Percentiles rank a stretch among this genome's conserved stretches.
phyloP scores from a whole-genome alignment of 164 flowering plant genomes.

The Nelumbo lutea region DNA sequence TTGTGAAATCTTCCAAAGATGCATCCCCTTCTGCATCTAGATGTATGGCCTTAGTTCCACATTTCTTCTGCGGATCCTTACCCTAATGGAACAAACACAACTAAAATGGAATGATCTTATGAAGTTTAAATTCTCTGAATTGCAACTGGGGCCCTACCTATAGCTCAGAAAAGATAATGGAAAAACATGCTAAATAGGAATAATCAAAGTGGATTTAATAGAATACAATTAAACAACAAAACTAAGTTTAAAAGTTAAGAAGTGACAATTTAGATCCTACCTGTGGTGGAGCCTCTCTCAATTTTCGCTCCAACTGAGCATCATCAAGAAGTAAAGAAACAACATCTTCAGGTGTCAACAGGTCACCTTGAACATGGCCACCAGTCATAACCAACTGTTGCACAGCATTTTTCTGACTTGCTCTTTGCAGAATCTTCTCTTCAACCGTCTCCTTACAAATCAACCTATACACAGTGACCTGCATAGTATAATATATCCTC shows the following conservation, averaged over 20 bases:
- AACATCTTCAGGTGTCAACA: constrained; percentile 93
- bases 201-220: too few relatives aligned
- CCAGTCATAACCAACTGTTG: constrained; percentile 97
- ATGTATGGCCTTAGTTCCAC: constrained; percentile 59
- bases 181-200: too few relatives aligned
- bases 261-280: constrained; percentile 20
- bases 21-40: constrained; percentile 95
- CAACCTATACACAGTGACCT: constrained; percentile 87
- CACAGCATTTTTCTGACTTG: constrained; percentile 89
- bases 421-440: constrained; percentile 96
- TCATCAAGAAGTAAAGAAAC: constrained; percentile 93
- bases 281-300: constrained; percentile 75
- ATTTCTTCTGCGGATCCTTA: constrained; percentile 76
- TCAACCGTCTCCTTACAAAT: constrained; percentile 98
- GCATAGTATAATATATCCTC: constrained; percentile 6
- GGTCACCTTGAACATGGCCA: constrained; percentile 91
- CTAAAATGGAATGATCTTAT: background rate
- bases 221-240: too few relatives aligned
- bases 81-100: constrained; percentile 28
- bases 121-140: too few relatives aligned
- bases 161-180: too few relatives aligned
- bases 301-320: constrained; percentile 83
- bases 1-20: constrained; percentile 67
- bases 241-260: background rate
- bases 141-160: too few relatives aligned